phyloP scores from a whole-genome alignment of 2,329 filamentous ascomycete species.

The Paraphaeosphaeria sporulosa region DNA sequence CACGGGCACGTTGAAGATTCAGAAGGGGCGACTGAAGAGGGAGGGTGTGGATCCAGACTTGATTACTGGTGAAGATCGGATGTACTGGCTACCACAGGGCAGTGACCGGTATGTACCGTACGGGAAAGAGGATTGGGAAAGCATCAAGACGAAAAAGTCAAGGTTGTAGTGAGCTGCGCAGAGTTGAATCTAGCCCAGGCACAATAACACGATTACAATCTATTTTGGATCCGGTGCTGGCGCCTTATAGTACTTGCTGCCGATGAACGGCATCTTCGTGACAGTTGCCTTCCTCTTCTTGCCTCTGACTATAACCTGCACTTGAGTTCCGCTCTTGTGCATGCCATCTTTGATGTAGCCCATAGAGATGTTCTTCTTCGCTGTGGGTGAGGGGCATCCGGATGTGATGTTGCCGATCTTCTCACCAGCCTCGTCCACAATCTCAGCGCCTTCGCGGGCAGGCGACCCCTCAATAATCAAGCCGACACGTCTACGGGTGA shows the following conservation, averaged over 20 bases:
- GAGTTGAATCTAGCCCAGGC: neutral
- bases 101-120: neutral
- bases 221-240: slow-evolving; percentile 10
- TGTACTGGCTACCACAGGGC: neutral
- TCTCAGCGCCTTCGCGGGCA: slow-evolving; percentile 85
- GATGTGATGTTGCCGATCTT: slow-evolving; percentile 84
- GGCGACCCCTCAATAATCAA: slow-evolving; percentile 85
- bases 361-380: slow-evolving; percentile 95
- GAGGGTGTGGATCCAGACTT: neutral
- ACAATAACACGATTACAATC: neutral
- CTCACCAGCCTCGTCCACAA: slow-evolving; percentile 70
- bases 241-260: slow-evolving; percentile 73
- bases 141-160: neutral
- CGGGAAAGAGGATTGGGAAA: neutral
- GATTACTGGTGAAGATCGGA: slow-evolving; percentile 5
- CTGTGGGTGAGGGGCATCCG: slow-evolving; percentile 84
- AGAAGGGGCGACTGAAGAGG: slow-evolving; percentile 51
- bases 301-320: slow-evolving; percentile 79
- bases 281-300: slow-evolving; percentile 78
- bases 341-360: slow-evolving; percentile 82
- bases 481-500: slow-evolving; percentile 78
- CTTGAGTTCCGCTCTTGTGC: slow-evolving; percentile 84
- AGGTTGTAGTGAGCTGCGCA: neutral
- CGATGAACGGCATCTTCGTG: slow-evolving; percentile 88
- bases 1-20: slow-evolving; percentile 56